Conservation (phyloP, 352 stramenopile genomes). For the Hyaloperonospora brassicae region DNA sequence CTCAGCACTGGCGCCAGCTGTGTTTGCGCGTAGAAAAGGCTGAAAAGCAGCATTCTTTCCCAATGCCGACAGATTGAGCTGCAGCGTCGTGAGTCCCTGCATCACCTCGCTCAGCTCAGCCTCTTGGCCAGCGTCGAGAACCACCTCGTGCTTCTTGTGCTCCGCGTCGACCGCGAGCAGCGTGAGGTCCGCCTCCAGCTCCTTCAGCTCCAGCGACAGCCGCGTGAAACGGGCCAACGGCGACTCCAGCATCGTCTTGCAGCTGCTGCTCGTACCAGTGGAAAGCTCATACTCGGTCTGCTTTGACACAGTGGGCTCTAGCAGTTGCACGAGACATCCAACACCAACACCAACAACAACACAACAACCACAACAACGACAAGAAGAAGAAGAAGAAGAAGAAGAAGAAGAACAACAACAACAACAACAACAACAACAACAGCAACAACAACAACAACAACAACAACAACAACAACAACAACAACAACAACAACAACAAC, state of each 20-base stretch:
- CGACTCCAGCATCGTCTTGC: slow-evolving; percentile 39
- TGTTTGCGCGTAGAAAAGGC: slow-evolving; percentile 38
- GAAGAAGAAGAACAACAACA: no score
- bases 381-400: no score
- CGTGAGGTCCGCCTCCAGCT: slow-evolving; percentile 56
- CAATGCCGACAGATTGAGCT: slow-evolving; percentile 53
- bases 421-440: no score
- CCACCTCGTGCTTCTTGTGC: slow-evolving; percentile 38
- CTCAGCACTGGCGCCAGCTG: slow-evolving; percentile 21
- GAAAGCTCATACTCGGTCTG: slow-evolving; percentile 49
- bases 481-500: no score
- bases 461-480: no score
- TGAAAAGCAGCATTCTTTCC: slow-evolving; percentile 49
- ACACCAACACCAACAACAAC: no score
- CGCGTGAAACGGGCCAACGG: slow-evolving; percentile 63
- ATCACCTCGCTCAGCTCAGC: slow-evolving; percentile 61
- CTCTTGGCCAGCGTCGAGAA: slow-evolving; percentile 59
- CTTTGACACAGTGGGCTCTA: slow-evolving; percentile 42
- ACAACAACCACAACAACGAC: no score
- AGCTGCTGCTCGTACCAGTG: slow-evolving; percentile 8
- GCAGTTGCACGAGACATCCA: no score
- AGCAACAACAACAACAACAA: no score
- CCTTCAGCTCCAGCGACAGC: slow-evolving; percentile 59
- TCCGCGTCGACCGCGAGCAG: slow-evolving; percentile 37
- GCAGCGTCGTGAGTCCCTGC: slow-evolving; percentile 46